Conservation (phyloP, 805 yeast species). For the Vanderwaltozyma verrucispora region DNA sequence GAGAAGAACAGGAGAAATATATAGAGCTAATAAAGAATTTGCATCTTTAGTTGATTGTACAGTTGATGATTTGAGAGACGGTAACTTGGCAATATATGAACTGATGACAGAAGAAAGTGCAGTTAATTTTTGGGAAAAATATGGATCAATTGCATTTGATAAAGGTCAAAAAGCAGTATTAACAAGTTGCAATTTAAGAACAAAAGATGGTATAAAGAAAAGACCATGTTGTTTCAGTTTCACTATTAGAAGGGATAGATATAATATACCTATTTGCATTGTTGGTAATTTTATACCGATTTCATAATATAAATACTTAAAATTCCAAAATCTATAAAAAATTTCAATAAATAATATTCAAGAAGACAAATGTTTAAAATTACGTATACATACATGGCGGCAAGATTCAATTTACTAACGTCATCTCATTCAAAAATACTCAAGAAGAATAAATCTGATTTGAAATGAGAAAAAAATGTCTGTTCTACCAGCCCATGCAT, state of each 20-base stretch:
- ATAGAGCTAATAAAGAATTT: constrained; percentile 90
- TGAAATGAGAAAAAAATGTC: constrained; percentile 30
- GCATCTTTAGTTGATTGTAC: constrained; percentile 85
- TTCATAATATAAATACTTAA: constrained; percentile 2
- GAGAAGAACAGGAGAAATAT: constrained; percentile 95
- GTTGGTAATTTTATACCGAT: constrained; percentile 93
- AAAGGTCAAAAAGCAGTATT: constrained; percentile 91
- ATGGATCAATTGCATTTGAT: constrained; percentile 93
- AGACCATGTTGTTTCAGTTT: constrained; percentile 89
- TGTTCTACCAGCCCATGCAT: constrained; percentile 62
- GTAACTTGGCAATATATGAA: constrained; percentile 85
- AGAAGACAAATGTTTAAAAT: too few relatives aligned
- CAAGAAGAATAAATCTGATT: too few relatives aligned
- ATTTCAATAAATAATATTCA: too few relatives aligned
- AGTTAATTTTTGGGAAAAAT: constrained; percentile 95
- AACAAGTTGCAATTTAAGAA: constrained; percentile 79
- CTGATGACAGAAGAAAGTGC: constrained; percentile 93
- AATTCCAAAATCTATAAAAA: too few relatives aligned
- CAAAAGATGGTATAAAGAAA: constrained; percentile 69
- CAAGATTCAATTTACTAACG: too few relatives aligned
- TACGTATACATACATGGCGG: too few relatives aligned
- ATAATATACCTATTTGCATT: constrained; percentile 91
- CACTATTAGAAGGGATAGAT: constrained; percentile 84
- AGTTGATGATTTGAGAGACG: constrained; percentile 86
- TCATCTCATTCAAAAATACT: too few relatives aligned